Evolutionary conservation across 805 yeast species (phyloP).

Genomic region (Zygosaccharomyces siamensis): DNA sequence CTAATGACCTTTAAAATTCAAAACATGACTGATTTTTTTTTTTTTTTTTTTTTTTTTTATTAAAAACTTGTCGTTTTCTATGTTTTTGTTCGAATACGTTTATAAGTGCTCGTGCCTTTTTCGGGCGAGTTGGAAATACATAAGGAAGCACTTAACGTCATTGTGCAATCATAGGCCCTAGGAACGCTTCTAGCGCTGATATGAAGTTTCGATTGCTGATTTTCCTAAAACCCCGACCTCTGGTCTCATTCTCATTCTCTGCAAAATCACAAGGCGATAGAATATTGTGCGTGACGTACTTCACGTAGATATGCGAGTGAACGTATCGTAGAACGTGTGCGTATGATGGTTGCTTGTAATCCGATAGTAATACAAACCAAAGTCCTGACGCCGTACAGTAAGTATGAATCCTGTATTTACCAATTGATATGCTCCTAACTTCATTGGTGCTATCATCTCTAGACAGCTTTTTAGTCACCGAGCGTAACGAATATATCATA

Average conservation of each 20-base stretch:
- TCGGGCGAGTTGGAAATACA: not conserved
- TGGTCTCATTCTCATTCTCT: slow-evolving; percentile 25
- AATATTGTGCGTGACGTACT: slow-evolving; percentile 29
- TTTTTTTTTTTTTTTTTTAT: too few relatives aligned
- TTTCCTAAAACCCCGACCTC: slow-evolving; percentile 33
- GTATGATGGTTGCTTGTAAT: slow-evolving; percentile 38
- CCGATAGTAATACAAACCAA: slow-evolving; percentile 70
- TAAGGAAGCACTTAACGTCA: not conserved
- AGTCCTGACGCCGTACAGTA: slow-evolving; percentile 75
- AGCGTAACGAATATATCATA: slow-evolving; percentile 70
- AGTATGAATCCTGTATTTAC: slow-evolving; percentile 72
- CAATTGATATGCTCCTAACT: slow-evolving; percentile 50
- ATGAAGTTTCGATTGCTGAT: slow-evolving; percentile 31
- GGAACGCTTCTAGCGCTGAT: slow-evolving; percentile 26
- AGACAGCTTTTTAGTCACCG: slow-evolving; percentile 56
- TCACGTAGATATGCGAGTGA: slow-evolving; percentile 32
- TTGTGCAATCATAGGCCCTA: slow-evolving; percentile 29
- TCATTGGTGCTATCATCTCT: slow-evolving; percentile 30
- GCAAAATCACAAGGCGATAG: slow-evolving; percentile 34
- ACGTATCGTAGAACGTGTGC: slow-evolving; percentile 29
- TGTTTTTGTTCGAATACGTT: too few relatives aligned
- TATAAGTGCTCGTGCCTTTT: not conserved
- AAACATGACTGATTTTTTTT: not conserved
- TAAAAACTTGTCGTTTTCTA: too few relatives aligned
- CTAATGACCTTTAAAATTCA: slow-evolving; percentile 16